These are phyloP conservation scores for Kodamaea sp. DNA, from an alignment of 1,139 yeast genomes.

Conservation along the genomic window DNA sequence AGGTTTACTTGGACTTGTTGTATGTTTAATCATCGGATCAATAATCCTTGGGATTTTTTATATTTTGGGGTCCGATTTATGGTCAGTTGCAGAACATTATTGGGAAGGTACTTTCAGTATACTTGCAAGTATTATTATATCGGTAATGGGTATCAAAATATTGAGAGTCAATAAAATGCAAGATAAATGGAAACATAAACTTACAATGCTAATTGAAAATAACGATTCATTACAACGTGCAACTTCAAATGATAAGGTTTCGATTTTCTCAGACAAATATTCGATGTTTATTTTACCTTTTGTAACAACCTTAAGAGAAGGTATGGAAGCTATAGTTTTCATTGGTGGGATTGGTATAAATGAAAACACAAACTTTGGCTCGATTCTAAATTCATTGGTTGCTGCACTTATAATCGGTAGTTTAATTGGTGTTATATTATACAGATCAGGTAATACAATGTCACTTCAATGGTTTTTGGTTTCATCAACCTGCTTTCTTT, in stretches of 20 bases:
- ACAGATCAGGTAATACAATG: slow-evolving; percentile 41
- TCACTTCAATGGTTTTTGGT: slow-evolving; percentile 42
- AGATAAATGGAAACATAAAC: slow-evolving; percentile 78
- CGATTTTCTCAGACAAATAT: slow-evolving; percentile 27
- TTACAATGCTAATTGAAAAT: slow-evolving; percentile 19
- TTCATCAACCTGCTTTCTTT: slow-evolving; percentile 38
- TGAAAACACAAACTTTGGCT: slow-evolving; percentile 33
- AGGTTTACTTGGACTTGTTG: slow-evolving; percentile 36
- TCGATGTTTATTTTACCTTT: slow-evolving; percentile 43
- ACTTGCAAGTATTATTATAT: slow-evolving; percentile 41
- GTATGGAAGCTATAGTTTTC: slow-evolving; percentile 47
- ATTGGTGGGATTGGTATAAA: slow-evolving; percentile 48
- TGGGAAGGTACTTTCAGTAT: slow-evolving; percentile 48
- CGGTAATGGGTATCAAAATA: slow-evolving; percentile 44
- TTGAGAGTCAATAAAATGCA: slow-evolving; percentile 61
- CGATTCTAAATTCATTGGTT: slow-evolving; percentile 31
- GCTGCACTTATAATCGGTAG: slow-evolving; percentile 33
- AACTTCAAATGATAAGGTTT: background rate
- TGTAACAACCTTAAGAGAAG: slow-evolving; percentile 45
- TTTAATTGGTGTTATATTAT: slow-evolving; percentile 33
- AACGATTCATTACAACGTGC: slow-evolving; percentile 10
- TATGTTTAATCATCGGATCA: slow-evolving; percentile 37
- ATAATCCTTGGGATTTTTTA: slow-evolving; percentile 37
- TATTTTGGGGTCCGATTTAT: slow-evolving; percentile 36
- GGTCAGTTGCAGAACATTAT: slow-evolving; percentile 45